Evolutionary conservation across 1,284 basidiomycete species (phyloP), one percentile per base, ranked within the genome.

Genomic region (Schizopora paradoxa): DNA sequence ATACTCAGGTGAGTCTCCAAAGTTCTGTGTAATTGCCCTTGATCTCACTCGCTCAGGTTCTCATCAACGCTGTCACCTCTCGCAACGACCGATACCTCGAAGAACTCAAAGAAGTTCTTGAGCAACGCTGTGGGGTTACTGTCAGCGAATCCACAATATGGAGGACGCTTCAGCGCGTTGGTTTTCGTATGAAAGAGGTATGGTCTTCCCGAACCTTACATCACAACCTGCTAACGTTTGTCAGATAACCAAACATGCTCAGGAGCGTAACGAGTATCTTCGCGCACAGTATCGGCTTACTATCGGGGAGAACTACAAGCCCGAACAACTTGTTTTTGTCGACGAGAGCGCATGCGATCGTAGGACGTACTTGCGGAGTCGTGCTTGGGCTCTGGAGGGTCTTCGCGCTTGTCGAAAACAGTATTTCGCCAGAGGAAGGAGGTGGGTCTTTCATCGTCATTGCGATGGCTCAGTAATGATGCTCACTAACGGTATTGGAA

Each of bases 251-350:
- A 16, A 48, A 7, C 27, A 49, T 38, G 61, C 58, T 1, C 37
- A 51, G 6, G 61, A 66, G 34, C 22, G 53, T 0, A 58, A 56
- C 13, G 59, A 56, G 13, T 10, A 51, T 11, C 53, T 57, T 13
- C 35, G 49, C 0, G 36, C 58, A 1, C 34, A 54, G 0, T 67
- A 54, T 23, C 31, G 49, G 4, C 16, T 44, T 14, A 7, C 45
- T 2, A 61, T 65, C 7, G 52, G 57, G 0, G 28, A 40, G 1
- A 19, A 48, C 13, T 65, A 65, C 47, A 2, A 23, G 0, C 41
- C 61, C 1, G 41, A 60, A 0, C 64, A 68, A 25, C 55, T 65
- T 3, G 60, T 68, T 4, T 68, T 67, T 49, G 61, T 61, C 8
- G 64, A 68, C 51, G 62, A 67, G 47, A 59, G 56, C 46, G 45